phyloP scores from a whole-genome alignment of 2,329 filamentous ascomycete genomes.

The Bipolaris zeicola region DNA sequence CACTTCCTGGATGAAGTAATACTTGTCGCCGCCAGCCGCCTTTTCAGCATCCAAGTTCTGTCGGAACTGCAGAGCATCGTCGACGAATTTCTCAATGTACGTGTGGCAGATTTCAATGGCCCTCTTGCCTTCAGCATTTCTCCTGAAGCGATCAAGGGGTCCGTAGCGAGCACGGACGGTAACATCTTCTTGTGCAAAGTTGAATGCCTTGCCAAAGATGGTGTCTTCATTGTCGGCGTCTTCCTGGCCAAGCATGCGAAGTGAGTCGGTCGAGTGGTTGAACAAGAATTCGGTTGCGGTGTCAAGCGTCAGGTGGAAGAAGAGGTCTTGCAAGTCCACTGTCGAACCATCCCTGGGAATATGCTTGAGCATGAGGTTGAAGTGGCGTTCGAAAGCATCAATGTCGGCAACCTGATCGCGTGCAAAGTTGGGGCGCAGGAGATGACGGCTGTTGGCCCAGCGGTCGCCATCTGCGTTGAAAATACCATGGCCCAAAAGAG shows the following conservation, averaged over 20 bases:
- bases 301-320: slow-evolving; percentile 58
- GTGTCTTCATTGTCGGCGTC: slow-evolving; percentile 41
- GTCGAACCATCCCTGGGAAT: slow-evolving; percentile 61
- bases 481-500: slow-evolving; percentile 53
- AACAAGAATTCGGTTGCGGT: slow-evolving; percentile 58
- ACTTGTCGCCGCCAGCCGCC: slow-evolving; percentile 37
- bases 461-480: slow-evolving; percentile 55
- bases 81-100: slow-evolving; percentile 55
- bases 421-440: slow-evolving; percentile 61
- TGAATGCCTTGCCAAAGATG: slow-evolving; percentile 53
- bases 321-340: slow-evolving; percentile 49
- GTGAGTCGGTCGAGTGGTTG: slow-evolving; percentile 50
- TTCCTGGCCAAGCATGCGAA: slow-evolving; percentile 39
- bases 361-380: slow-evolving; percentile 62
- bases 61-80: slow-evolving; percentile 49
- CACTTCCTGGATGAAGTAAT: slow-evolving; percentile 55
- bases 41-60: slow-evolving; percentile 40
- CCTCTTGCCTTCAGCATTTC: slow-evolving; percentile 44
- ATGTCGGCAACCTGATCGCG: slow-evolving; percentile 60
- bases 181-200: slow-evolving; percentile 48
- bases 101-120: slow-evolving; percentile 51
- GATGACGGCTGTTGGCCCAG: slow-evolving; percentile 50
- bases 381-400: slow-evolving; percentile 64
- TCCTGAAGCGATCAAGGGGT: slow-evolving; percentile 42
- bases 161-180: slow-evolving; percentile 47